Conservation (phyloP, 345 rosid species). For the Populus pruinosa region DNA sequence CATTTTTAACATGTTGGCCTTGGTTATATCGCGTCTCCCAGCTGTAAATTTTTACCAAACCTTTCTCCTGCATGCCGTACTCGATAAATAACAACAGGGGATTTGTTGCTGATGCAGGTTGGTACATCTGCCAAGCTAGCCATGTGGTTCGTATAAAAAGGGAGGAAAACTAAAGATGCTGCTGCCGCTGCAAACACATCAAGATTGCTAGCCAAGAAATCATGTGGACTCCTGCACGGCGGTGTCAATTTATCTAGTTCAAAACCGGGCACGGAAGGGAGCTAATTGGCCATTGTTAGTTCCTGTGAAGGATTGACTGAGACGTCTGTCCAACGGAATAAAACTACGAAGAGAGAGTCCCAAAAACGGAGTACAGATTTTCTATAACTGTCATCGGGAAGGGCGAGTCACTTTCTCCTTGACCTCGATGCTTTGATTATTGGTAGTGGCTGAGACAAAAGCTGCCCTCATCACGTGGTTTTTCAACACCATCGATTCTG, state of each 20-base stretch:
- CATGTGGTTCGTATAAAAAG: background rate
- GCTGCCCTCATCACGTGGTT: conserved; percentile 20
- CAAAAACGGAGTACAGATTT: too few relatives aligned
- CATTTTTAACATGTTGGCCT: too few relatives aligned
- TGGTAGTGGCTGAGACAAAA: conserved; percentile 13
- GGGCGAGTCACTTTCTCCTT: background rate
- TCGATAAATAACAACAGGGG: background rate
- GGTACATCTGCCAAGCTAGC: background rate
- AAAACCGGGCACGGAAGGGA: background rate
- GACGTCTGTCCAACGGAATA: background rate
- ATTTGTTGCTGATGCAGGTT: background rate
- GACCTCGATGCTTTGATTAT: background rate
- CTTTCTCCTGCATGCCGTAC: background rate
- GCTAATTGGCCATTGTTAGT: background rate
- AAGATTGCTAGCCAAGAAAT: background rate
- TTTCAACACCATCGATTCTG: background rate
- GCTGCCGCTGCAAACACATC: background rate
- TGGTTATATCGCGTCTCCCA: too few relatives aligned
- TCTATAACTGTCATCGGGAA: background rate
- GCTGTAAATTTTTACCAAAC: too few relatives aligned
- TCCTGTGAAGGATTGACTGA: background rate
- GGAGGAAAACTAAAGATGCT: background rate
- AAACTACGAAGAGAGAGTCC: background rate
- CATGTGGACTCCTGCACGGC: background rate
- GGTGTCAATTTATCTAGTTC: too few relatives aligned